Evolutionary conservation across 116 monocot genomes (phyloP).

Genomic region (Posidonia oceanica): DNA sequence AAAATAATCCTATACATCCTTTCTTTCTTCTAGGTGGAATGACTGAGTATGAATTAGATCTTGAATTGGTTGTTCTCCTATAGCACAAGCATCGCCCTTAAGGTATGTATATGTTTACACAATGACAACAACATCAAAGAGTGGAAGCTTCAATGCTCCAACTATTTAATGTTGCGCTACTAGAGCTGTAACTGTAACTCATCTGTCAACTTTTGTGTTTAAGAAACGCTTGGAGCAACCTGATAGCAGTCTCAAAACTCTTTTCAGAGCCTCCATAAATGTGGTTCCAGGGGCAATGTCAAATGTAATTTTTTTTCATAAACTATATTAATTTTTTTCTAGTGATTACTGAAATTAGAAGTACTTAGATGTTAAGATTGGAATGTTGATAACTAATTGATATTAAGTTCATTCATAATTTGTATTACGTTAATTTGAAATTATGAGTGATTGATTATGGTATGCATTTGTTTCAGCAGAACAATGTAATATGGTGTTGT

Average conservation of each 20-base stretch:
- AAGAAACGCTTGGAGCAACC: conserved; percentile 90
- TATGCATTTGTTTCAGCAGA: too few species aligned
- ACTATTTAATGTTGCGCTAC: conserved; percentile 97
- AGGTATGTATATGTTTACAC: conserved; percentile 61
- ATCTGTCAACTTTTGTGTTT: conserved; percentile 92
- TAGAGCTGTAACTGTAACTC: conserved; percentile 85
- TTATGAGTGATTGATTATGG: too few species aligned
- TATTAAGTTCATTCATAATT: too few species aligned
- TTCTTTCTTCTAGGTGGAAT: too few species aligned
- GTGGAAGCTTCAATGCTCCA: conserved; percentile 81
- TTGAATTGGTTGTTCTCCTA: conserved; percentile 90
- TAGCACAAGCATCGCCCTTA: conserved; percentile 87
- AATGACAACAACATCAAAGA: conserved; percentile 88
- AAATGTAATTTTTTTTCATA: conserved; percentile 23
- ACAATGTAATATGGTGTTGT: too few species aligned
- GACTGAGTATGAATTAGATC: conserved; percentile 70
- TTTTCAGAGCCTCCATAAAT: conserved; percentile 49
- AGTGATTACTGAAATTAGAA: too few species aligned
- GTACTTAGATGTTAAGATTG: too few species aligned
- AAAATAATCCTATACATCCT: too few species aligned
- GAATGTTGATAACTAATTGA: too few species aligned
- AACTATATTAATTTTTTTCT: too few species aligned
- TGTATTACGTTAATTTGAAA: too few species aligned
- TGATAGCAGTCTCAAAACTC: conserved; percentile 69
- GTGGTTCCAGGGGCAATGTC: conserved; percentile 66